Conservation (phyloP, 2,329 filamentous ascomycete species). For the Ophiostoma perfectum region DNA sequence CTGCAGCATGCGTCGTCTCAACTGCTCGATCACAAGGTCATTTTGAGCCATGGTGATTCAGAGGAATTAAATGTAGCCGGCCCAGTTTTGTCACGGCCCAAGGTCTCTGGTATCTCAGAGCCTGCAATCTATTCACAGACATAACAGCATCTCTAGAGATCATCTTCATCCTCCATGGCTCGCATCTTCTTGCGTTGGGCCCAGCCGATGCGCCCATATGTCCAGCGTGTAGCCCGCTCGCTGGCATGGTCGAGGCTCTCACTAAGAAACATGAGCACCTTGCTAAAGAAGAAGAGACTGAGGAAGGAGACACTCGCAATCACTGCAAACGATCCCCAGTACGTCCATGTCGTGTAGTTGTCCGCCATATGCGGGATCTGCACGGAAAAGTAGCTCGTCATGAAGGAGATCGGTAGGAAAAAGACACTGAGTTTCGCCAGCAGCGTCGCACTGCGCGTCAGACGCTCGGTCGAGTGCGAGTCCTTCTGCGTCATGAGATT, state of each 20-base stretch:
- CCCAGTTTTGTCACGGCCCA: too few relatives aligned
- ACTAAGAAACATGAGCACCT: conserved; percentile 42
- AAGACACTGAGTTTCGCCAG: conserved; percentile 70
- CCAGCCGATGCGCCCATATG: conserved; percentile 5
- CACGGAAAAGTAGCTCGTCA: conserved; percentile 69
- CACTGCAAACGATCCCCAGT: conserved; percentile 63
- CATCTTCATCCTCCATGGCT: conserved; percentile 15
- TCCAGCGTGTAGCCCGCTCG: conserved; percentile 16
- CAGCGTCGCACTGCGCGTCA: conserved; percentile 66
- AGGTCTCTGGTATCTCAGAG: too few relatives aligned
- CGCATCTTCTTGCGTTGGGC: background rate
- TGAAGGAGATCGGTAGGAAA: conserved; percentile 68
- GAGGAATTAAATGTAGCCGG: background rate
- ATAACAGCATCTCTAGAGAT: background rate
- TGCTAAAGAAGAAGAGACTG: conserved; percentile 50
- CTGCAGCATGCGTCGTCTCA: background rate
- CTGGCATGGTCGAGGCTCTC: conserved; percentile 38
- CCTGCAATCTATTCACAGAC: too few relatives aligned
- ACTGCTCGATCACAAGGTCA: background rate
- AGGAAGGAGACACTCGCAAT: conserved; percentile 56
- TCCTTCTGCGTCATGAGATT: conserved; percentile 72
- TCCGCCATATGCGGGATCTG: conserved; percentile 53
- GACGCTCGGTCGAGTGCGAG: conserved; percentile 63
- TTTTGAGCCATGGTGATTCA: background rate
- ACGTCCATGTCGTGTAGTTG: conserved; percentile 56